Conservation (phyloP, 2,329 filamentous ascomycete species). For the Falciphora oryzae region DNA sequence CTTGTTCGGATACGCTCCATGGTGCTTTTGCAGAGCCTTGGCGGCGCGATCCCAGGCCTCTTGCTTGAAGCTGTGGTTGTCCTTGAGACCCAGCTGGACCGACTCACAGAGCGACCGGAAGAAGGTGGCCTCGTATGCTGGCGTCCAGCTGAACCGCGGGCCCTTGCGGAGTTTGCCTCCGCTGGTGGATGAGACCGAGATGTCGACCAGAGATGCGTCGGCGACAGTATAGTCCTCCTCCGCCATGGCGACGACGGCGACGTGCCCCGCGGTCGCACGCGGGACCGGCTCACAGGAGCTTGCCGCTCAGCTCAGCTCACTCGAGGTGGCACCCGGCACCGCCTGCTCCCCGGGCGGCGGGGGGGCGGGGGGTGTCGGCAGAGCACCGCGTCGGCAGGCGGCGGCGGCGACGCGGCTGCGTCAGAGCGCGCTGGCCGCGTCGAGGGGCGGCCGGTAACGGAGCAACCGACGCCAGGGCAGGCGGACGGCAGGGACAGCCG, state of each 20-base stretch:
- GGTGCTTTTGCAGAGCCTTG: conserved; percentile 46
- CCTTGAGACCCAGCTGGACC: conserved; percentile 46
- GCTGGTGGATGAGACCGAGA: conserved; percentile 13
- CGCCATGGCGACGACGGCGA: conserved; percentile 21
- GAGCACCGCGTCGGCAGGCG: too few relatives aligned
- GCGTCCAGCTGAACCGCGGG: conserved; percentile 56
- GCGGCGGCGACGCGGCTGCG: too few relatives aligned
- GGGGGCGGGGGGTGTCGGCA: too few relatives aligned
- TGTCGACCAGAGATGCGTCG: conserved; percentile 15
- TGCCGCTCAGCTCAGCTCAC: background rate
- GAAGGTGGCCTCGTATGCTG: conserved; percentile 53
- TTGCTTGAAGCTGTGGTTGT: conserved; percentile 50
- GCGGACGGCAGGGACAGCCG: too few relatives aligned
- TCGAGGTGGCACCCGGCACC: too few relatives aligned
- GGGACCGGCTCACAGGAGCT: background rate
- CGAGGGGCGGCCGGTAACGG: too few relatives aligned
- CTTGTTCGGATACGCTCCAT: conserved; percentile 53
- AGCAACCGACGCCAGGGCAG: too few relatives aligned
- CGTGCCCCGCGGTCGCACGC: background rate
- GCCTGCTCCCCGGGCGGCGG: too few relatives aligned
- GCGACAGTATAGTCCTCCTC: conserved; percentile 25
- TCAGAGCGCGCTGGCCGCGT: too few relatives aligned
- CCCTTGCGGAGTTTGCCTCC: conserved; percentile 26
- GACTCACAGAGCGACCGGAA: conserved; percentile 56
- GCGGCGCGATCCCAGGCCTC: conserved; percentile 56